These are phyloP conservation scores for Dipodascus geniculatus DNA, from an alignment of 805 yeast species.

Conservation along the genomic window DNA sequence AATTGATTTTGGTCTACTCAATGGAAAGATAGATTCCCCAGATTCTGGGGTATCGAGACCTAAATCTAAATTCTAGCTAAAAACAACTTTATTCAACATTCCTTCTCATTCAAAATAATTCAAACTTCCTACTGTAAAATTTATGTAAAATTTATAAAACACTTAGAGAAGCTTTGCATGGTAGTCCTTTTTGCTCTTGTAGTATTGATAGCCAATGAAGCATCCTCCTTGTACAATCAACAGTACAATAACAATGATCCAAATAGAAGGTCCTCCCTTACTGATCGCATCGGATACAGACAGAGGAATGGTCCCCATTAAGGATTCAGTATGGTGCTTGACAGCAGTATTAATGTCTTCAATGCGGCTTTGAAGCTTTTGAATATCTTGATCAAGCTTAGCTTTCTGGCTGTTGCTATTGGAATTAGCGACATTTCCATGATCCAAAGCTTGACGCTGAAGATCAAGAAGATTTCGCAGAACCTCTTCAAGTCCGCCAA, in stretches of 20 bases:
- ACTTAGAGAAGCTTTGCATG: constrained; percentile 15
- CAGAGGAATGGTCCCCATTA: constrained; percentile 18
- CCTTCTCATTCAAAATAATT: too few species aligned
- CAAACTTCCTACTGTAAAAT: background rate
- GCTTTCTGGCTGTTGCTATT: constrained; percentile 6
- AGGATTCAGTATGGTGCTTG: constrained; percentile 19
- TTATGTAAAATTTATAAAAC: too few species aligned
- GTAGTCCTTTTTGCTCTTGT: constrained; percentile 18
- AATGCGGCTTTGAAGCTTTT: constrained; percentile 9
- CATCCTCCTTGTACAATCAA: constrained; percentile 18
- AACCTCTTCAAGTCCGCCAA: constrained; percentile 9
- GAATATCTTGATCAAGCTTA: constrained; percentile 10
- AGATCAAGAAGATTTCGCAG: constrained; percentile 5
- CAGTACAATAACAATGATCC: constrained; percentile 16
- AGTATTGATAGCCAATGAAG: constrained; percentile 20
- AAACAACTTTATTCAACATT: too few species aligned
- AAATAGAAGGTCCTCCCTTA: constrained; percentile 19
- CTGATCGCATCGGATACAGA: constrained; percentile 16
- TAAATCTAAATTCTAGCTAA: too few species aligned
- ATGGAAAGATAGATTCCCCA: too few species aligned
- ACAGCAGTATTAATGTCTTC: constrained; percentile 15
- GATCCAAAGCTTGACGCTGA: constrained; percentile 6
- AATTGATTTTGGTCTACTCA: too few species aligned
- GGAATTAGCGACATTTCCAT: constrained; percentile 3
- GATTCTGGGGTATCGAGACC: too few species aligned